phyloP scores from a whole-genome alignment of 2,329 filamentous ascomycete genomes.

The Exophiala aquamarina region DNA sequence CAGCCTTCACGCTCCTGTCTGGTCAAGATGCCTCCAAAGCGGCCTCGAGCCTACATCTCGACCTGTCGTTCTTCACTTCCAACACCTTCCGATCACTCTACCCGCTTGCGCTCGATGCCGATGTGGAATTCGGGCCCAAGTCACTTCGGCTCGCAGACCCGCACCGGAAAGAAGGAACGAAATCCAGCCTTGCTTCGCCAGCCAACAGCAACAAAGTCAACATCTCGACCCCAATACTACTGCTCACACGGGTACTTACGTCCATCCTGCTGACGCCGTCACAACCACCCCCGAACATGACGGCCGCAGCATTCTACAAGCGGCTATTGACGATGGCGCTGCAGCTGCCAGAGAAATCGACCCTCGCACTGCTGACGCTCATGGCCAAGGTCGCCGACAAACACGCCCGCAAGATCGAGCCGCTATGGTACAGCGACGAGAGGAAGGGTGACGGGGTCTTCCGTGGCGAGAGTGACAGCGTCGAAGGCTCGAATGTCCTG shows the following conservation, averaged over 20 bases:
- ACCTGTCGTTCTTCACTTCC: constrained; percentile 91
- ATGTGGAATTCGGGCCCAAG: constrained; percentile 79
- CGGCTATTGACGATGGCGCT: constrained; percentile 79
- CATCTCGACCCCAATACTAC: constrained; percentile 88
- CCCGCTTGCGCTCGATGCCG: constrained; percentile 73
- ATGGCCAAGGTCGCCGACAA: constrained; percentile 75
- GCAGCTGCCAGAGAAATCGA: constrained; percentile 87
- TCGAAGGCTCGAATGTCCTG: constrained; percentile 88
- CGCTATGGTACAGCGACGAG: constrained; percentile 95
- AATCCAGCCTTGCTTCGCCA: constrained; percentile 28
- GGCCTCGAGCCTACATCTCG: constrained; percentile 76
- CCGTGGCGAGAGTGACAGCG: constrained; percentile 68
- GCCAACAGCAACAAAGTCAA: constrained; percentile 71
- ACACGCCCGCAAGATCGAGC: constrained; percentile 76
- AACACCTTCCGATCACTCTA: constrained; percentile 88
- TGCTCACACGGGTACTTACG: constrained; percentile 83
- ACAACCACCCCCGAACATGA: constrained; percentile 70
- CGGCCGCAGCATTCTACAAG: constrained; percentile 90
- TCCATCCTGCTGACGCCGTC: constrained; percentile 74
- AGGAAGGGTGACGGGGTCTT: constrained; percentile 86
- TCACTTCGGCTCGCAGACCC: constrained; percentile 71
- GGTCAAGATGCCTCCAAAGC: constrained; percentile 90
- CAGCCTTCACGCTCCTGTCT: constrained; percentile 91
- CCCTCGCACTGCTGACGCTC: constrained; percentile 74
- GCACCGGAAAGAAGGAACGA: constrained; percentile 38